Percentiles rank a stretch among this genome's conserved stretches.
phyloP scores from a whole-genome alignment of 768 basidiomycete genomes.

The Calocybe indica region DNA sequence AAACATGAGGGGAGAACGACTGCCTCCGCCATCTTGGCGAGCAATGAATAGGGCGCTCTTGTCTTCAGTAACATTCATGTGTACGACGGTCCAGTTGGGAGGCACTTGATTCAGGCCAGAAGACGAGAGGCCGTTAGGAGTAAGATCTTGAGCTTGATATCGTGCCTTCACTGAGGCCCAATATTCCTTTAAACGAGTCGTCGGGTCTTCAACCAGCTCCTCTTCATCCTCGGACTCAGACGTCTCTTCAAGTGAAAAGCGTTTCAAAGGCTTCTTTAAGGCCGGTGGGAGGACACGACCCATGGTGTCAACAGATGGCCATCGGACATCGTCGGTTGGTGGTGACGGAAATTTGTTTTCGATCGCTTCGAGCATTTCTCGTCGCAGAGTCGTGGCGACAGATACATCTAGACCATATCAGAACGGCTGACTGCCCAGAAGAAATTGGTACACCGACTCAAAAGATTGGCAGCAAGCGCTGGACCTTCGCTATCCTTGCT shows the following conservation, averaged over 20 bases:
- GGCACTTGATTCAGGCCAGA: constrained; percentile 50
- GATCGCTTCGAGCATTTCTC: constrained; percentile 84
- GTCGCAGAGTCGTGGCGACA: constrained; percentile 69
- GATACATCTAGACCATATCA: constrained; percentile 51
- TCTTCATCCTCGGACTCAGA: constrained; percentile 33
- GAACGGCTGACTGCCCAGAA: not conserved
- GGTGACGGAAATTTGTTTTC: constrained; percentile 55
- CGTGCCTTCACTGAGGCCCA: constrained; percentile 56
- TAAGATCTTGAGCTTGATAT: constrained; percentile 42
- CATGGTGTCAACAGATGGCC: constrained; percentile 53
- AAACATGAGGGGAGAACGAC: constrained; percentile 65
- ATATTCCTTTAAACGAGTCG: constrained; percentile 40
- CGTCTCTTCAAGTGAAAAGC: constrained; percentile 11
- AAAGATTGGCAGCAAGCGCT: constrained; percentile 50
- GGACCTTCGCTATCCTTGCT: constrained; percentile 44
- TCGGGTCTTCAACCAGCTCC: constrained; percentile 16
- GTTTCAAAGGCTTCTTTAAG: constrained; percentile 10
- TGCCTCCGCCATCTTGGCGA: constrained; percentile 55
- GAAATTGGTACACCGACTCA: constrained; percentile 38
- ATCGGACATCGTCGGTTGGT: constrained; percentile 59
- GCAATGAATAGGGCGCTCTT: constrained; percentile 79
- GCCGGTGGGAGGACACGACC: constrained; percentile 32
- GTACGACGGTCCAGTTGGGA: constrained; percentile 75
- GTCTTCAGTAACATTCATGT: constrained; percentile 79
- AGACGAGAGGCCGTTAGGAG: constrained; percentile 34